A percentile compares a stretch with the other conserved stretches of the same genome.
Evolutionary conservation across 495 filamentous ascomycete species (phyloP).

Genomic region (Penicillium herquei): DNA sequence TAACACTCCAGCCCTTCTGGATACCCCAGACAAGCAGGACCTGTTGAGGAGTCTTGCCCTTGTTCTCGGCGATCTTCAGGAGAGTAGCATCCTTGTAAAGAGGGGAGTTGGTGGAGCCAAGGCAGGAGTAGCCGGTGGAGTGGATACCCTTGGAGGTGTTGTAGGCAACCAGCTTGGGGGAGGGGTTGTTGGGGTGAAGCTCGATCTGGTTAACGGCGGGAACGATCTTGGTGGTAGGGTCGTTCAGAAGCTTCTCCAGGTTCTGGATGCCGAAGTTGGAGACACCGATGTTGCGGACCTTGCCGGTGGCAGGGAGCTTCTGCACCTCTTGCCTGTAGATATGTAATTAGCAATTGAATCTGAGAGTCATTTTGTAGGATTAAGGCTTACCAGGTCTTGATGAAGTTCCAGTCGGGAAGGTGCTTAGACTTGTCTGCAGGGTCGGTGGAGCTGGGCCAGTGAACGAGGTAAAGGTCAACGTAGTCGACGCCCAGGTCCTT

Average conservation of each 20-base stretch:
- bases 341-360: neutral
- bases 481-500: constrained; percentile 71
- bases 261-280: constrained; percentile 63
- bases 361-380: too few relatives aligned
- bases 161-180: constrained; percentile 76
- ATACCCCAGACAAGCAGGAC: constrained; percentile 68
- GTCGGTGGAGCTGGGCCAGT: constrained; percentile 74
- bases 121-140: constrained; percentile 65
- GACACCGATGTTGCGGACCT: constrained; percentile 71
- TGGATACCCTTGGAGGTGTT: constrained; percentile 67
- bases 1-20: constrained; percentile 70
- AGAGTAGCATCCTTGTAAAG: constrained; percentile 59
- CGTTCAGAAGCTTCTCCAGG: constrained; percentile 54
- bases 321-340: constrained; percentile 66
- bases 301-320: constrained; percentile 74
- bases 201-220: constrained; percentile 93
- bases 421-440: constrained; percentile 56
- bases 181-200: constrained; percentile 79
- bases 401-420: constrained; percentile 71
- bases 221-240: constrained; percentile 58
- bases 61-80: constrained; percentile 58
- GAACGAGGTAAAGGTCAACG: constrained; percentile 82
- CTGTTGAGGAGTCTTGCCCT: constrained; percentile 67
- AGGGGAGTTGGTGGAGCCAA: constrained; percentile 58
- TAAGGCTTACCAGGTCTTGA: constrained; percentile 65